Conservation (phyloP, 371 early-diverging fungal species). For the Rhizopus delemar region DNA sequence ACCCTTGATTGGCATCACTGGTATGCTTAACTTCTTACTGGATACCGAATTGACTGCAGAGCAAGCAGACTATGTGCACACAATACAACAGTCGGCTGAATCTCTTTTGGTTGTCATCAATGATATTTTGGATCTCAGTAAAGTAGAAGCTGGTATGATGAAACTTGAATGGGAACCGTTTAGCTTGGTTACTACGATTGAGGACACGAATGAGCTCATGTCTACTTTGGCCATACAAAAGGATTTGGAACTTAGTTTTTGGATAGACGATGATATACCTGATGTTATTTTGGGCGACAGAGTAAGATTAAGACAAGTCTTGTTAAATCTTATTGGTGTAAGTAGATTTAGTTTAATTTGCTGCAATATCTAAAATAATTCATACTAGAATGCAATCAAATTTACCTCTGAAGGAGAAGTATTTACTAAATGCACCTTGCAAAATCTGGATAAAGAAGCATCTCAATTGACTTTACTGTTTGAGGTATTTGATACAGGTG, state of each 20-base stretch:
- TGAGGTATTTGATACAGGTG: conserved; percentile 67
- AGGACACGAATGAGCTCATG: conserved; percentile 62
- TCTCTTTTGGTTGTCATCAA: conserved; percentile 67
- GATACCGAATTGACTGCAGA: conserved; percentile 64
- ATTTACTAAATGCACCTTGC: conserved; percentile 59
- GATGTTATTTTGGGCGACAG: conserved; percentile 63
- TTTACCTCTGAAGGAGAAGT: conserved; percentile 66
- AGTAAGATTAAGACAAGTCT: conserved; percentile 58
- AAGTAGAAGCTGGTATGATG: conserved; percentile 76
- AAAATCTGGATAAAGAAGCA: conserved; percentile 27
- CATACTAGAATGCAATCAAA: conserved; percentile 64
- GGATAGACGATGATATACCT: conserved; percentile 62
- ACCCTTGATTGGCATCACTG: conserved; percentile 67
- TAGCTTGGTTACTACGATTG: conserved; percentile 60
- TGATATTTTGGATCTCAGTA: conserved; percentile 69
- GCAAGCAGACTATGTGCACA: conserved; percentile 67
- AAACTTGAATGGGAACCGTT: conserved; percentile 67
- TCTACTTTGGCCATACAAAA: conserved; percentile 65
- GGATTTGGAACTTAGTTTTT: conserved; percentile 59
- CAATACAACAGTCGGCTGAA: conserved; percentile 66
- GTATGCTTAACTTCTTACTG: conserved; percentile 66
- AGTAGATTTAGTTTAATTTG: conserved; percentile 15
- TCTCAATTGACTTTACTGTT: conserved; percentile 52
- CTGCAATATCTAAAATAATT: background rate
- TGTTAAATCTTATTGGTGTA: conserved; percentile 60